Conservation (phyloP, 768 basidiomycete genomes). For the Paxillus ammoniavirescens region DNA sequence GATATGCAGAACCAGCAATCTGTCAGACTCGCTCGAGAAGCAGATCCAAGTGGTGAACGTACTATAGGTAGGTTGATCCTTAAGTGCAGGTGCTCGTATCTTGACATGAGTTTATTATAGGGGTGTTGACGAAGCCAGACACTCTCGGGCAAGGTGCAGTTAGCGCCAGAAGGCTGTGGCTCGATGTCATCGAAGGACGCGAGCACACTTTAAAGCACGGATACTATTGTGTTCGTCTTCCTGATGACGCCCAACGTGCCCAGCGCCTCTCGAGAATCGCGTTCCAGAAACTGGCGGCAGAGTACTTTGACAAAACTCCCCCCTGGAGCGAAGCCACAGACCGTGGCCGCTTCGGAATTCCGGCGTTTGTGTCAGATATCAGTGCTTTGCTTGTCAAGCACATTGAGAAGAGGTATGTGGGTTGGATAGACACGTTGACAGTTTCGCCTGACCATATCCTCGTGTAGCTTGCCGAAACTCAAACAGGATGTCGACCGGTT, state of each 20-base stretch:
- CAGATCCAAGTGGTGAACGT: slow-evolving; percentile 52
- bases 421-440: slow-evolving; percentile 14
- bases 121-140: slow-evolving; percentile 73
- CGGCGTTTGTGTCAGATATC: slow-evolving; percentile 48
- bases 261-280: slow-evolving; percentile 35
- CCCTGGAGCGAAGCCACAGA: slow-evolving; percentile 54
- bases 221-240: slow-evolving; percentile 67
- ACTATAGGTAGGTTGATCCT: slow-evolving; percentile 53
- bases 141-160: slow-evolving; percentile 43
- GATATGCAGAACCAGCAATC: slow-evolving; percentile 69
- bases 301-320: slow-evolving; percentile 45
- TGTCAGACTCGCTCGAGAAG: slow-evolving; percentile 48
- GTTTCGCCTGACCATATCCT: slow-evolving; percentile 1
- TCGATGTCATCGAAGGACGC: slow-evolving; percentile 49
- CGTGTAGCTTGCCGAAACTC: slow-evolving; percentile 49
- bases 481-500: slow-evolving; percentile 37
- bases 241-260: slow-evolving; percentile 54
- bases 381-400: slow-evolving; percentile 50
- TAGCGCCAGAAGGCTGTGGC: slow-evolving; percentile 44
- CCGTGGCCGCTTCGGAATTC: slow-evolving; percentile 52
- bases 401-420: slow-evolving; percentile 48
- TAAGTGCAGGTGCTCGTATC: background rate
- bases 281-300: slow-evolving; percentile 34
- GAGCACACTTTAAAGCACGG: slow-evolving; percentile 50
- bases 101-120: slow-evolving; percentile 30